Conservation (phyloP, 2,329 filamentous ascomycete genomes). For the Pseudocercospora macadamiae region DNA sequence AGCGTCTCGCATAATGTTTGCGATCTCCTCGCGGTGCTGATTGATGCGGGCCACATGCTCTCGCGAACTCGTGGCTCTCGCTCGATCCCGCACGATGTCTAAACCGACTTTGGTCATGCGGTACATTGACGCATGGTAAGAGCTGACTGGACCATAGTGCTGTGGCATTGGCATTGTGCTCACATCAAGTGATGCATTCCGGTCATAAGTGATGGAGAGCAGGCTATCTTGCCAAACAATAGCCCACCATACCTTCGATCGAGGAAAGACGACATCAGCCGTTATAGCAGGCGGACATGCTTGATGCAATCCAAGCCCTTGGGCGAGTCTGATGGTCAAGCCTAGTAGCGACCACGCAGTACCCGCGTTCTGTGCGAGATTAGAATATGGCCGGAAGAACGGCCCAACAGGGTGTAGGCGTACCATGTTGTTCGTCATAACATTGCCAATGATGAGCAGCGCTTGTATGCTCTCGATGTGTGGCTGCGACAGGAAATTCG, state of each 20-base stretch:
- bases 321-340: constrained; percentile 62
- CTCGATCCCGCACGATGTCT: constrained; percentile 62
- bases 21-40: constrained; percentile 60
- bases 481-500: constrained; percentile 65
- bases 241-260: constrained; percentile 55
- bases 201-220: constrained; percentile 65
- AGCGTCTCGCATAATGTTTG: constrained; percentile 61
- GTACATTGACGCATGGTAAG: constrained; percentile 62
- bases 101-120: constrained; percentile 60
- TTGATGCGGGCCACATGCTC: constrained; percentile 56
- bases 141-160: constrained; percentile 48
- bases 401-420: constrained; percentile 9
- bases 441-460: constrained; percentile 64
- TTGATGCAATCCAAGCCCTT: constrained; percentile 63
- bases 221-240: constrained; percentile 68
- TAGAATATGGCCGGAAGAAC: constrained; percentile 30
- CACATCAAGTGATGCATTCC: constrained; percentile 58
- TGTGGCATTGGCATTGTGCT: constrained; percentile 47
- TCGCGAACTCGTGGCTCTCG: constrained; percentile 57
- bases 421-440: constrained; percentile 40
- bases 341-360: constrained; percentile 65
- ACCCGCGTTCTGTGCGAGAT: constrained; percentile 54
- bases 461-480: constrained; percentile 65
- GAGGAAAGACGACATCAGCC: constrained; percentile 48
- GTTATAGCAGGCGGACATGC: constrained; percentile 59